Evolutionary conservation across 768 basidiomycete species (phyloP), one percentile per base, ranked within the genome.

Genomic region (Suillus subalutaceus): DNA sequence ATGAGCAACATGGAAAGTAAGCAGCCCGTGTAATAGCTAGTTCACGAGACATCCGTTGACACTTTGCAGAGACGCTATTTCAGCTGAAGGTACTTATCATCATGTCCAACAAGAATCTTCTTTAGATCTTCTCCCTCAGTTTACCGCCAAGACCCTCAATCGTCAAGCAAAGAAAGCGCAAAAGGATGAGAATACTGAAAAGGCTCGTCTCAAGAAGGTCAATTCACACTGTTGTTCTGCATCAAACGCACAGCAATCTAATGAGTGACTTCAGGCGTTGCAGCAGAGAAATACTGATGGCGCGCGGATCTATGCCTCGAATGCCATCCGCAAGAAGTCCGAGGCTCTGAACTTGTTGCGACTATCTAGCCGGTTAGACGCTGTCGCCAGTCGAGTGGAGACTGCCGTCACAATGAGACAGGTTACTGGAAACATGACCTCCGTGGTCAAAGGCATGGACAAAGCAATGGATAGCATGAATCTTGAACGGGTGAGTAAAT

Each of bases 401-500:
- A 99, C 97, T 20, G 97, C 97, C 0, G 96, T 99, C 52, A 98
- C 97, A 64, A 98, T 99, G 94, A 88, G 94, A 59, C 88, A 94
- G 79, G 92, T 99, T 48, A 97, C 97, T 38, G 95, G 95, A 4
- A 96, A 90, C 77, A 97, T 99, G 97, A 90, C 94, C 18, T 90
- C 90, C 43, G 97, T 99, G 3, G 97, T 99, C 55, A 90, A 89
- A 72, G 96, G 96, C 41, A 99, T 99, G 97, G 97, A 99, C 77
- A 93, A 91, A 75, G 97, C 97, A 5, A 99, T 99, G 97, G 92
- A 97, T 72, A 92, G 85, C 79, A 99, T 99, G 97, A 99, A 99
- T 82, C 86, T 99, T 65, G 97, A 99, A 72, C 86, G 91, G 76
- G 97, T 97, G 73, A 74, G 89, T 81, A 35, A 30, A 32, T 40